Percentiles rank a stretch among this genome's conserved stretches.
Conservation (phyloP, 495 filamentous ascomycete genomes). For the Neurospora sp. region DNA sequence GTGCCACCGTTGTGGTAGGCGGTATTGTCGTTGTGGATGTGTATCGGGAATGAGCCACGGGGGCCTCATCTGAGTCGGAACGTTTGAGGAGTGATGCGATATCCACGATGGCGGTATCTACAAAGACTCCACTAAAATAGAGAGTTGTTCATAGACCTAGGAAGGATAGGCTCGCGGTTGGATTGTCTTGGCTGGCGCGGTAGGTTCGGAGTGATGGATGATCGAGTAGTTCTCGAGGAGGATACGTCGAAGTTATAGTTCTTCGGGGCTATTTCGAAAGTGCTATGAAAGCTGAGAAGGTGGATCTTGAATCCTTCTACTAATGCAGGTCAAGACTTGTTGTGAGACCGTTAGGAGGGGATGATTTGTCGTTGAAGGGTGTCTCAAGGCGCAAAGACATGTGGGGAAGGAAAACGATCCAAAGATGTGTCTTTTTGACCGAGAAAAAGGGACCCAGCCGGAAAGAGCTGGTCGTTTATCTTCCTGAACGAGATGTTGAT, state of each 20-base stretch:
- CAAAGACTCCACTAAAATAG: conserved; percentile 16
- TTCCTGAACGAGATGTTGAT: background rate
- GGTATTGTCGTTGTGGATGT: conserved; percentile 41
- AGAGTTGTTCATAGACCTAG: conserved; percentile 21
- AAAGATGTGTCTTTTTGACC: background rate
- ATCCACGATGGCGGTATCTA: conserved; percentile 70
- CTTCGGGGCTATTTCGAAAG: background rate
- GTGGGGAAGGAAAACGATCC: background rate
- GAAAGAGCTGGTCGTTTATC: background rate
- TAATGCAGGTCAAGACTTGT: background rate
- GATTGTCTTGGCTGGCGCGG: background rate
- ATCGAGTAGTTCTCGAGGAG: background rate
- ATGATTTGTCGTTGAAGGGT: background rate
- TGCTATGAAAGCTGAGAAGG: background rate
- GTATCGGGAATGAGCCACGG: conserved; percentile 43
- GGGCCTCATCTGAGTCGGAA: conserved; percentile 72
- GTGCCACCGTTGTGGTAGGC: conserved; percentile 26
- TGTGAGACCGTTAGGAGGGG: background rate
- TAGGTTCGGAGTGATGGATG: background rate
- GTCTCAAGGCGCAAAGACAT: background rate
- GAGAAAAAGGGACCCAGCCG: background rate
- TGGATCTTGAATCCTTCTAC: background rate
- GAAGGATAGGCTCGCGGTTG: conserved; percentile 7
- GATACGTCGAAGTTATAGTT: background rate
- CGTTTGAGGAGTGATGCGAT: conserved; percentile 73